Percentiles rank a stretch among this genome's conserved stretches.
These are phyloP conservation scores for Cystoderma amianthinum DNA, from an alignment of 768 basidiomycete genomes.

Conservation along the genomic window DNA sequence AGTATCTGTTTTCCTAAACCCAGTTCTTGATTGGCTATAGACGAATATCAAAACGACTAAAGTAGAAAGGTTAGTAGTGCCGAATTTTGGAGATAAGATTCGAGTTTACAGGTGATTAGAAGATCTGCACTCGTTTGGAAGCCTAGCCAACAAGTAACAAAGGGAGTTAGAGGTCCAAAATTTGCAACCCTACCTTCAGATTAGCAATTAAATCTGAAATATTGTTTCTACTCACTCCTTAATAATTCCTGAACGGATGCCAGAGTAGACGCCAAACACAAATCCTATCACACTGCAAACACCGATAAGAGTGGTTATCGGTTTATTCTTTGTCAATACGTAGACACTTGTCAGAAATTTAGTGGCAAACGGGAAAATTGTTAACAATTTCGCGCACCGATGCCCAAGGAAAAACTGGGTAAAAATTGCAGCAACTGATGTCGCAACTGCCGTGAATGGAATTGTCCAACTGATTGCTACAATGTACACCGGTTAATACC, in stretches of 20 bases:
- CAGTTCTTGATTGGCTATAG: conserved; percentile 37
- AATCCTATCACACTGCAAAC: conserved; percentile 25
- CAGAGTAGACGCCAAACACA: conserved; percentile 29
- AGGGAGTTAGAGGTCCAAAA: conserved; percentile 24
- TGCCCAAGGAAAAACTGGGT: conserved; percentile 40
- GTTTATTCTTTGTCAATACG: conserved; percentile 16
- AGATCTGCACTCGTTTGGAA: conserved; percentile 34
- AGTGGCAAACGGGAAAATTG: conserved; percentile 10
- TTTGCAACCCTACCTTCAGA: conserved; percentile 21
- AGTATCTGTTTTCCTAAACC: conserved; percentile 43
- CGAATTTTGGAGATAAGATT: too few species aligned
- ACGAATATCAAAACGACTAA: conserved; percentile 17
- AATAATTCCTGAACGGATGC: conserved; percentile 29
- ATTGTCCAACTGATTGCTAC: conserved; percentile 37
- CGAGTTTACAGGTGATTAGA: conserved; percentile 39
- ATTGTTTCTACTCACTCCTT: conserved; percentile 18
- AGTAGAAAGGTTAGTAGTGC: too few species aligned
- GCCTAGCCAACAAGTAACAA: conserved; percentile 36
- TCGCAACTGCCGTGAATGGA: conserved; percentile 37
- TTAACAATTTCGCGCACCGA: conserved; percentile 16
- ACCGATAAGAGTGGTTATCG: conserved; percentile 19
- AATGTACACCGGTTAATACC: background rate
- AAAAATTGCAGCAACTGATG: conserved; percentile 33
- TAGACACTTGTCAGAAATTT: conserved; percentile 6
- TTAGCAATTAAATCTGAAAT: background rate